Evolutionary conservation across 768 basidiomycete genomes (phyloP).

Genomic region (Hydnomerulius pinastri): DNA sequence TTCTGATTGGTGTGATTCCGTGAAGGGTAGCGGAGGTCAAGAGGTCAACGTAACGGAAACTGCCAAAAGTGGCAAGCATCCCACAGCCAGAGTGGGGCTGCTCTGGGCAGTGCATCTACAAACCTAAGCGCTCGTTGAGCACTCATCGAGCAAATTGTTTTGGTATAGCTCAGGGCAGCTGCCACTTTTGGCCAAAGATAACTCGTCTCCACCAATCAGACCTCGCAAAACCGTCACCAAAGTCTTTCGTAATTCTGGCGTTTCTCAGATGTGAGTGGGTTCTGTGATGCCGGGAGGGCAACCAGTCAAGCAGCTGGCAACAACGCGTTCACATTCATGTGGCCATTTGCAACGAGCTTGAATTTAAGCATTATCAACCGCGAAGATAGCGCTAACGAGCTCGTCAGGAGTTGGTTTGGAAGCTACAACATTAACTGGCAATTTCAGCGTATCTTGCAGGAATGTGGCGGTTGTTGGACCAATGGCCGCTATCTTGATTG

Average conservation of each 20-base stretch:
- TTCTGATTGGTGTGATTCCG: neutral
- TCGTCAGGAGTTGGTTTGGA: conserved; percentile 57
- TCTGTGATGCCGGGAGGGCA: no score
- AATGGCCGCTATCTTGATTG: conserved; percentile 56
- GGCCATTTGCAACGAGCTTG: neutral
- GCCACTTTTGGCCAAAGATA: no score
- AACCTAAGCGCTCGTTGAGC: no score
- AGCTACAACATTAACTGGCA: conserved; percentile 58
- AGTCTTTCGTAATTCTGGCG: no score
- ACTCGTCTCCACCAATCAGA: no score
- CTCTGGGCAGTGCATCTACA: no score
- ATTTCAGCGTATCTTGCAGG: conserved; percentile 44
- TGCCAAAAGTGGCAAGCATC: neutral
- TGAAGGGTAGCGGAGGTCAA: conserved; percentile 1
- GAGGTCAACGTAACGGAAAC: conserved; percentile 13
- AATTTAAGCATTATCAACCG: conserved; percentile 13
- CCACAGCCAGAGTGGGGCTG: no score
- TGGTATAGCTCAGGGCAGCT: no score
- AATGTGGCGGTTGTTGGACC: conserved; percentile 65
- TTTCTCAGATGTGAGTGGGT: no score
- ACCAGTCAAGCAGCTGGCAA: neutral
- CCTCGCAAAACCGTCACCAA: no score
- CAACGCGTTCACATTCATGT: no score
- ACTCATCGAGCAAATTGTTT: no score
- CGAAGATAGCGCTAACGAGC: conserved; percentile 36